phyloP scores from a whole-genome alignment of 371 early-diverging fungal species.

The Circinella minor region DNA sequence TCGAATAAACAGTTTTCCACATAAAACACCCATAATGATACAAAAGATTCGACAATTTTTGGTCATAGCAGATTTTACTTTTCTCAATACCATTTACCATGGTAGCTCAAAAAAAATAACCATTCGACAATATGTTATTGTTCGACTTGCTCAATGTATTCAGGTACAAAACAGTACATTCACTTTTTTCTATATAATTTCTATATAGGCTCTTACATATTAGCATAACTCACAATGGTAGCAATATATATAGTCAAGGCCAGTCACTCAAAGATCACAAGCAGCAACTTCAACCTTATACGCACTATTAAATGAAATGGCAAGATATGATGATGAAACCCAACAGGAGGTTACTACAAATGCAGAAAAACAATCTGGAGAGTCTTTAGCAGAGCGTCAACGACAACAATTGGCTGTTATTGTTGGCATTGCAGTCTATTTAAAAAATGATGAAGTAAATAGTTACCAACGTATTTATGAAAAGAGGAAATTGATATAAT shows the following conservation, averaged over 20 bases:
- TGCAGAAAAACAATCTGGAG: background rate
- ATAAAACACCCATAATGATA: conserved; percentile 51
- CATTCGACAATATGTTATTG: conserved; percentile 59
- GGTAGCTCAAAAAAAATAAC: conserved; percentile 27
- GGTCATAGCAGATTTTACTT: conserved; percentile 50
- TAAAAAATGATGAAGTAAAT: conserved; percentile 63
- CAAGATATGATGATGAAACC: conserved; percentile 43
- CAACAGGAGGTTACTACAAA: background rate
- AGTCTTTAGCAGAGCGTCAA: background rate
- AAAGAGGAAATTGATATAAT: too few relatives aligned
- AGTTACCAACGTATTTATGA: too few relatives aligned
- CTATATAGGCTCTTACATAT: too few relatives aligned
- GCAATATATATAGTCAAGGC: conserved; percentile 28
- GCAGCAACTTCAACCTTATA: conserved; percentile 60
- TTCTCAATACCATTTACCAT: conserved; percentile 44
- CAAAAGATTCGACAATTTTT: conserved; percentile 62
- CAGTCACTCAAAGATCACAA: conserved; percentile 40
- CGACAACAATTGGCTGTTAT: conserved; percentile 40
- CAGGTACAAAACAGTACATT: conserved; percentile 38
- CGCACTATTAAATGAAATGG: conserved; percentile 56
- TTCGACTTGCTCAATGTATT: conserved; percentile 60
- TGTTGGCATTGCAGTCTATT: conserved; percentile 62
- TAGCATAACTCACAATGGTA: too few relatives aligned
- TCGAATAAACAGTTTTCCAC: conserved; percentile 44
- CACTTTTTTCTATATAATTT: background rate